phyloP scores from a whole-genome alignment of 1,284 basidiomycete species.

The Tilletiaria anomala region DNA sequence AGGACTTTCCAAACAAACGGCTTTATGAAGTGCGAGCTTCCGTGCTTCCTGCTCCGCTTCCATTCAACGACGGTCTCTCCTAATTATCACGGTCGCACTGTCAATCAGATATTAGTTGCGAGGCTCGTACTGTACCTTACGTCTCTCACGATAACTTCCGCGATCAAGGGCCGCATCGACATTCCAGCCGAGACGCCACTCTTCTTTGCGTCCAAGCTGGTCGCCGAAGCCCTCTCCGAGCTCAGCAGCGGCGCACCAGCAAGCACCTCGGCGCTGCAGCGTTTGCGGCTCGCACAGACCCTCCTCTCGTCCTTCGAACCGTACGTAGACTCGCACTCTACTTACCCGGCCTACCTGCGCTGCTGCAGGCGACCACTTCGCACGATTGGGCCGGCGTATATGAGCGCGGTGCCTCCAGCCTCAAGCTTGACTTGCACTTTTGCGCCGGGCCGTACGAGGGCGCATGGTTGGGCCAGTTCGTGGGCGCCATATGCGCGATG shows the following conservation, averaged over 20 bases:
- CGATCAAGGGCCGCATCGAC: too few species aligned
- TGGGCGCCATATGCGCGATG: conserved; percentile 11
- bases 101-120: too few species aligned
- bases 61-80: too few species aligned
- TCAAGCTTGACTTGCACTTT: conserved; percentile 12
- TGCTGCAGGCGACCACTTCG: conserved; percentile 15
- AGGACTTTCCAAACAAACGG: too few species aligned
- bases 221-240: conserved; percentile 5
- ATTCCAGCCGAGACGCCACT: conserved; percentile 18
- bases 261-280: conserved; percentile 3
- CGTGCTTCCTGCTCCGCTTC: too few species aligned
- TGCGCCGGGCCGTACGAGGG: conserved; percentile 23
- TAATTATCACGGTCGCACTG: too few species aligned
- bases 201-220: conserved; percentile 10
- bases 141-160: too few species aligned
- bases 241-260: conserved; percentile 4
- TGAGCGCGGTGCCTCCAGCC: conserved; percentile 8
- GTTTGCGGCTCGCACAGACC: conserved; percentile 9
- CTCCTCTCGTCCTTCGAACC: conserved; percentile 14
- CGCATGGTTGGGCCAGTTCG: conserved; percentile 17
- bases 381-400: conserved; percentile 20
- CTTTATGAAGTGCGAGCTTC: too few species aligned
- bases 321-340: conserved; percentile 16
- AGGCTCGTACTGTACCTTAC: too few species aligned
- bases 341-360: conserved; percentile 4